Evolutionary conservation across 106 monocot genomes (phyloP).

Genomic region (Narthecium ossifragum): DNA sequence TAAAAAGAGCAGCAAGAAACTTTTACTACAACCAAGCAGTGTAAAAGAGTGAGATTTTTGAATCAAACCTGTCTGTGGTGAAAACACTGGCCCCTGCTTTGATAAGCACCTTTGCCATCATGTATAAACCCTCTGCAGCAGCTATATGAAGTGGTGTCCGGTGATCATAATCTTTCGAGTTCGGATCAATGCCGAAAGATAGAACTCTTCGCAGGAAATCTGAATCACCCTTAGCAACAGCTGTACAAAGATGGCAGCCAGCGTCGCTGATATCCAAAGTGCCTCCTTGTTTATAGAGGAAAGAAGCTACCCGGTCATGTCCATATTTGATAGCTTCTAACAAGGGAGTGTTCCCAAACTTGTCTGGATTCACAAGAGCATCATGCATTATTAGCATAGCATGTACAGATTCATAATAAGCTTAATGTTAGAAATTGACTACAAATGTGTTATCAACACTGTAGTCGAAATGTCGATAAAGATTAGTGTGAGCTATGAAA

Average conservation of each 20-base stretch:
- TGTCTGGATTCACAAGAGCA: conserved; percentile 39
- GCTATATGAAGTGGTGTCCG: conserved; percentile 89
- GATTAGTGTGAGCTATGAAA: neutral
- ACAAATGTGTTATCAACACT: no score
- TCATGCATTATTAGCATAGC: neutral
- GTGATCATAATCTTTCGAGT: conserved; percentile 88
- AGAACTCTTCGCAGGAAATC: conserved; percentile 68
- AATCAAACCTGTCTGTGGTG: conserved; percentile 51
- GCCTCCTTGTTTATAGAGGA: conserved; percentile 61
- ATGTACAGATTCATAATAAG: neutral
- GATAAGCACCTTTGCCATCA: conserved; percentile 68
- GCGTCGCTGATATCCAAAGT: conserved; percentile 46
- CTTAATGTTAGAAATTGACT: no score
- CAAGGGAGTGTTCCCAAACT: conserved; percentile 83
- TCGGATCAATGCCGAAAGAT: conserved; percentile 62
- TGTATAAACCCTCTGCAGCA: conserved; percentile 73
- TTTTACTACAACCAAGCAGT: no score
- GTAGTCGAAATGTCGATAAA: no score
- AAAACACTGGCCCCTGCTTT: conserved; percentile 85
- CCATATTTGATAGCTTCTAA: conserved; percentile 75
- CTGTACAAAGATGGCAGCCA: conserved; percentile 61
- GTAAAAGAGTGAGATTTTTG: neutral
- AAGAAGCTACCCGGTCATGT: conserved; percentile 56
- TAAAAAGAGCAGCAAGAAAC: no score
- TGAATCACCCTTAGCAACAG: conserved; percentile 60